A percentile compares a stretch with the other conserved stretches of the same genome.
Conservation (phyloP, 441 rosid genomes). For the Syzygium syzygioides region DNA sequence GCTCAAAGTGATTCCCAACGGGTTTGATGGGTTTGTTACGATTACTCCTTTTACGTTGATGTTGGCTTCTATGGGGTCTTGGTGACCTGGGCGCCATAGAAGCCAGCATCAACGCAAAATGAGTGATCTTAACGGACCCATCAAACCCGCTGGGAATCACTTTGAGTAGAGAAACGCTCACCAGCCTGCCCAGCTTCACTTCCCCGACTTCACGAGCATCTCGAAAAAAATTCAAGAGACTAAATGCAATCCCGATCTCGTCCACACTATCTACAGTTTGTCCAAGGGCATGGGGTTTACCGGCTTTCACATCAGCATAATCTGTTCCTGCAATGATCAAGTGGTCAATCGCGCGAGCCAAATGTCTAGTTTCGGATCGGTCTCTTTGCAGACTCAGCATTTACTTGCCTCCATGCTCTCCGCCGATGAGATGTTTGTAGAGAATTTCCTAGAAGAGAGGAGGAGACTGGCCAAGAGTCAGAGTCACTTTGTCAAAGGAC, state of each 20-base stretch:
- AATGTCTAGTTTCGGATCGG: conserved; percentile 9
- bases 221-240: not conserved
- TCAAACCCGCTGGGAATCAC: not conserved
- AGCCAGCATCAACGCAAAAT: not conserved
- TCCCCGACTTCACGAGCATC: not conserved
- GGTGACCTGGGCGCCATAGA: not conserved
- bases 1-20: conserved; percentile 37
- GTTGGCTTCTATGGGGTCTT: conserved; percentile 27
- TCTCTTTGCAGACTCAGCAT: conserved; percentile 1
- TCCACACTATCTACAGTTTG: conserved; percentile 1
- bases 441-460: not conserved
- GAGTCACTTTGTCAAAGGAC: not conserved
- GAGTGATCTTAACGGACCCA: not conserved
- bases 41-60: conserved; percentile 45
- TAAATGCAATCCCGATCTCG: not conserved
- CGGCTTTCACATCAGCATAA: not conserved
- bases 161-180: not conserved
- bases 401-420: not conserved
- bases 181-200: not conserved
- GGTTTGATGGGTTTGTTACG: conserved; percentile 49
- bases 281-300: conserved; percentile 8
- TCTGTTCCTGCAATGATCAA: not conserved
- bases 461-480: conserved; percentile 1
- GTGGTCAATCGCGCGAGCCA: not conserved
- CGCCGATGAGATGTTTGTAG: not conserved